Evolutionary conservation across 2,329 filamentous ascomycete species (phyloP).

Genomic region (Stachybotrys chartarum): DNA sequence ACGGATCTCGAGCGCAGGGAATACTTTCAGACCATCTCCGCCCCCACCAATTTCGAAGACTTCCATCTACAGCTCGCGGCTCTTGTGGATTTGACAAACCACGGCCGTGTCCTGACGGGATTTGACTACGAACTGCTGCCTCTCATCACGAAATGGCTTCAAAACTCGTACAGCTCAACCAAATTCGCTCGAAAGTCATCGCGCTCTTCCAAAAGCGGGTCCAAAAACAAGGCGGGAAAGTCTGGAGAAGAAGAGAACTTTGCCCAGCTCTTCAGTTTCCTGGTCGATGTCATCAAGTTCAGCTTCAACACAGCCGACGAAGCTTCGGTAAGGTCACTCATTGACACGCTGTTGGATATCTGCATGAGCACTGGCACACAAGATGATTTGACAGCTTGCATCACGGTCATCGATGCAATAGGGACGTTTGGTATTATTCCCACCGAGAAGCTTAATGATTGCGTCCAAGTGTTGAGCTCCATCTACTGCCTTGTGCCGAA

Average conservation of each 20-base stretch:
- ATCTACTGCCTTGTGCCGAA: slow-evolving; percentile 59
- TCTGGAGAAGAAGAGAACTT: slow-evolving; percentile 55
- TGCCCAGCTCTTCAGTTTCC: slow-evolving; percentile 55
- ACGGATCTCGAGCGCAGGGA: slow-evolving; percentile 61
- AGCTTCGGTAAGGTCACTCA: slow-evolving; percentile 50
- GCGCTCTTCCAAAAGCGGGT: slow-evolving; percentile 26
- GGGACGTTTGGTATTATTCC: slow-evolving; percentile 69
- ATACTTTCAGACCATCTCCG: slow-evolving; percentile 57
- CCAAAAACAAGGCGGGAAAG: slow-evolving; percentile 27
- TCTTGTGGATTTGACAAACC: slow-evolving; percentile 52
- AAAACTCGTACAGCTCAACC: slow-evolving; percentile 45
- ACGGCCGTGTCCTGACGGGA: slow-evolving; percentile 55
- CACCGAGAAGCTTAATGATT: slow-evolving; percentile 51
- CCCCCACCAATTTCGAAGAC: slow-evolving; percentile 50
- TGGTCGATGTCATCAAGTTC: slow-evolving; percentile 66
- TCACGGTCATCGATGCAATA: slow-evolving; percentile 61
- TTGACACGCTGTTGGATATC: slow-evolving; percentile 57
- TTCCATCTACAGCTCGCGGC: slow-evolving; percentile 60
- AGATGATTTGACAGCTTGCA: slow-evolving; percentile 59
- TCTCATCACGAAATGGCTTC: slow-evolving; percentile 54
- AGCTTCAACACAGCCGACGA: slow-evolving; percentile 64
- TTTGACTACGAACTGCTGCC: slow-evolving; percentile 63
- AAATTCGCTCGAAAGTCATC: slow-evolving; percentile 41
- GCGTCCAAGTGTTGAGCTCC: slow-evolving; percentile 64
- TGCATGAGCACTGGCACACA: slow-evolving; percentile 60